These are phyloP conservation scores for Boletus edulis DNA, from an alignment of 768 basidiomycete species.

Conservation along the genomic window DNA sequence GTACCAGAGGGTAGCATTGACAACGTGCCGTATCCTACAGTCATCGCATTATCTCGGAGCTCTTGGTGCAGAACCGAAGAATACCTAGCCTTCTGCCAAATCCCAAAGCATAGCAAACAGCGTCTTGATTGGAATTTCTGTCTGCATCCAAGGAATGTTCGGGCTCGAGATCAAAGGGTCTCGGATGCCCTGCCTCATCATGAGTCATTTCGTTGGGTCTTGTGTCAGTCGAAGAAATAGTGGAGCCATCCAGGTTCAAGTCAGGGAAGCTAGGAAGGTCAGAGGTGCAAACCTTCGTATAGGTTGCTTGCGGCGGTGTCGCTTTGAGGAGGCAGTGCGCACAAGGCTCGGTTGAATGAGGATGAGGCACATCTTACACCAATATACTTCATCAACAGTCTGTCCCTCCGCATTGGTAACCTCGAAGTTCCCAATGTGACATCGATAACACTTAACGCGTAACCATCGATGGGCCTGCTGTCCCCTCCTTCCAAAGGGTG, in stretches of 20 bases:
- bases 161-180: constrained; percentile 32
- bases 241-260: constrained; percentile 5
- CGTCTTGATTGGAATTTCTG: constrained; percentile 24
- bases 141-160: constrained; percentile 27
- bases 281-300: constrained; percentile 14
- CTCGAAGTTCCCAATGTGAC: constrained; percentile 19
- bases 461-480: constrained; percentile 14
- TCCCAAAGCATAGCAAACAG: constrained; percentile 19
- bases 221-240: background rate
- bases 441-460: constrained; percentile 26
- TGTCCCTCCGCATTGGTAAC: constrained; percentile 28
- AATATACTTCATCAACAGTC: constrained; percentile 22
- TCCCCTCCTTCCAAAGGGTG: constrained; percentile 9
- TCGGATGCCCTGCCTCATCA: constrained; percentile 31
- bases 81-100: constrained; percentile 25
- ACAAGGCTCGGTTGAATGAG: background rate
- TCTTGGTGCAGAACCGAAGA: background rate
- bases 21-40: no score
- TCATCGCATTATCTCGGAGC: background rate
- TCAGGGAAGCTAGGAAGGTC: background rate
- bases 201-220: constrained; percentile 32
- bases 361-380: constrained; percentile 13
- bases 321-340: background rate
- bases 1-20: constrained; percentile 28
- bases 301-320: constrained; percentile 21